Conservation (phyloP, 2,329 filamentous ascomycete genomes). For the Sarocladiaceae sp. region DNA sequence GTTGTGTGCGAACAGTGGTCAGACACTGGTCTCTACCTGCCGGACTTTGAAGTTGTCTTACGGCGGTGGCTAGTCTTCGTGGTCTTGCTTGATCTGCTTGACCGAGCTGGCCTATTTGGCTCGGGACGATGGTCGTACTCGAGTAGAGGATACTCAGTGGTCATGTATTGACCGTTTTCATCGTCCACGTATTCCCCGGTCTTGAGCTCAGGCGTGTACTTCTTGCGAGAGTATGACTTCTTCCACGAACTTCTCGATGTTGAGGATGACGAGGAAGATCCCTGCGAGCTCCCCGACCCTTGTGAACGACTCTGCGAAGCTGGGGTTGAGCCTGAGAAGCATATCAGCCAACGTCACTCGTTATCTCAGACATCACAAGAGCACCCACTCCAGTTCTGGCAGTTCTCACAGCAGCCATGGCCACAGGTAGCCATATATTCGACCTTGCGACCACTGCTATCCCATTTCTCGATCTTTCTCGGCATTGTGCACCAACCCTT, state of each 20-base stretch:
- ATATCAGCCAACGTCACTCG: too few species aligned
- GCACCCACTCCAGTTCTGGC: conserved; percentile 38
- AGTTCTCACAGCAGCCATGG: conserved; percentile 49
- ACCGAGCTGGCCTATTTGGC: background rate
- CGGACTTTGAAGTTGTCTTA: too few species aligned
- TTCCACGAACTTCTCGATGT: background rate
- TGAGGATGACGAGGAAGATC: background rate
- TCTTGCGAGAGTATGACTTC: background rate
- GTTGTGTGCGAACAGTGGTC: too few species aligned
- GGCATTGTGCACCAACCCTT: conserved; percentile 48
- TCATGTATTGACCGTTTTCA: background rate
- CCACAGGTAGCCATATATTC: conserved; percentile 33
- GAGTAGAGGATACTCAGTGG: background rate
- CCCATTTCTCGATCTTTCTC: conserved; percentile 11
- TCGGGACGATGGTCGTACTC: background rate
- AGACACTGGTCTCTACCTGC: too few species aligned
- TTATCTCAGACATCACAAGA: too few species aligned
- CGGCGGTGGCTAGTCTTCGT: background rate
- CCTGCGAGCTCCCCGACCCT: background rate
- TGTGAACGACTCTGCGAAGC: background rate
- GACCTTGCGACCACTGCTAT: background rate
- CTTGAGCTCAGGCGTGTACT: background rate
- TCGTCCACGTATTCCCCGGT: background rate
- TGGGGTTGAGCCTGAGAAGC: background rate
- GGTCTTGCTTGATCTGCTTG: background rate